Evolutionary conservation across 805 yeast genomes (phyloP), one percentile per base, ranked within the genome.

Genomic region (Candida ulmi): DNA sequence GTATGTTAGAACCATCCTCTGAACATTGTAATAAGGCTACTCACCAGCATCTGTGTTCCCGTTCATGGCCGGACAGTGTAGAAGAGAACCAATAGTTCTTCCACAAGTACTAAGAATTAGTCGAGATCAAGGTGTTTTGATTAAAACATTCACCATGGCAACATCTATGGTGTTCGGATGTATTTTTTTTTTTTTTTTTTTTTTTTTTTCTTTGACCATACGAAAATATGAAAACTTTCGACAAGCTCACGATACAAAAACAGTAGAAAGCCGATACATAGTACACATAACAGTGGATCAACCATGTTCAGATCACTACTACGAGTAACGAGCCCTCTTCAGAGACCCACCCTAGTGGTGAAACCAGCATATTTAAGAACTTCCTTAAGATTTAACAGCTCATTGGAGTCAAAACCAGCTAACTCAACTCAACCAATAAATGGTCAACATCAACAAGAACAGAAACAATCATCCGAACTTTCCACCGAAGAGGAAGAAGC

Each of bases 401-500:
- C 41, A 32, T 30, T 25, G 17, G 8, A 33, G 32, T 35, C 19
- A 17, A 36, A 34, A 16, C 40, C 33, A n/a, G n/a, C n/a, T 11
- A 8, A 21, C 30, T 11, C 36, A 26, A 37, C 24, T 21, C 30
- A 23, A 25, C 37, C 17, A 35, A 19, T 37, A 38, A 25, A 11
- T 33, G 33, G 13, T 35, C 17, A 21, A 19, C 34, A 23, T 26
- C 31, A 13, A 18, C 39, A 4, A 36, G 31, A 25, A 31, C 23
- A 4, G 25, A 38, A 40, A 29, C 37, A 36, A 26, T 6, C 15
- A 26, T n/a, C 13, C 7, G 29, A 26, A n/a, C 15, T 12, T n/a
- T n/a, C 15, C 17, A 31, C 43, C 33, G 46, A 41, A 11, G 45
- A 47, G 8, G 54, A 50, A 25, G 53, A 47, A 21, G 55, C 55